phyloP scores from a whole-genome alignment of 1,284 basidiomycete genomes.

The Trametes polyzona region DNA sequence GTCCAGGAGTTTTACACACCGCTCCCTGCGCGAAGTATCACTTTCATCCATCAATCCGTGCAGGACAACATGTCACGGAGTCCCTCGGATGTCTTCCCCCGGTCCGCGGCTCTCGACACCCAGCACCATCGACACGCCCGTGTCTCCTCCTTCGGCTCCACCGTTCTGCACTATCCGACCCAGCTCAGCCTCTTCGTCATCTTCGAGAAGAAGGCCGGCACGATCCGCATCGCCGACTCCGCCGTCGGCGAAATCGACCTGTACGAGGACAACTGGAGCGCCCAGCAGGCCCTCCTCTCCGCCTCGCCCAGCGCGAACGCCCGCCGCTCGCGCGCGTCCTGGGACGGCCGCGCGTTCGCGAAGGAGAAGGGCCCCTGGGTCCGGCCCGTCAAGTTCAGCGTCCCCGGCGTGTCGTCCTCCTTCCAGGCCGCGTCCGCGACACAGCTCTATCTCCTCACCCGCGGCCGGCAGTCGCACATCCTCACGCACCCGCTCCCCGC shows the following conservation, averaged over 20 bases:
- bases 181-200: conserved; percentile 77
- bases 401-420: conserved; percentile 48
- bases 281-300: conserved; percentile 21
- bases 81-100: conserved; percentile 44
- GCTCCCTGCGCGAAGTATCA: conserved; percentile 59
- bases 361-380: conserved; percentile 58
- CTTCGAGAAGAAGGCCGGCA: conserved; percentile 82
- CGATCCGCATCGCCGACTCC: conserved; percentile 78
- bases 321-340: conserved; percentile 56
- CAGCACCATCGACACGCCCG: conserved; percentile 34
- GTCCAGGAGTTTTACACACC: conserved; percentile 83
- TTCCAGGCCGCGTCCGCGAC: conserved; percentile 29
- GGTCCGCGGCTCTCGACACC: conserved; percentile 18
- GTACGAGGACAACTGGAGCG: conserved; percentile 49
- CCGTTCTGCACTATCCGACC: conserved; percentile 52
- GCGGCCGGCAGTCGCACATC: conserved; percentile 70
- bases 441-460: conserved; percentile 64
- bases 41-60: conserved; percentile 71
- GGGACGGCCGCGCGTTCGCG: conserved; percentile 50
- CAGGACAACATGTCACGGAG: conserved; percentile 53
- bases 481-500: conserved; percentile 68
- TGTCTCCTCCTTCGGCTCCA: conserved; percentile 34
- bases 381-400: conserved; percentile 51
- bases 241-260: conserved; percentile 78
- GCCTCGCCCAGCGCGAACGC: conserved; percentile 28